Evolutionary conservation across 106 monocot genomes (phyloP).

Genomic region (Acorus gramineus): DNA sequence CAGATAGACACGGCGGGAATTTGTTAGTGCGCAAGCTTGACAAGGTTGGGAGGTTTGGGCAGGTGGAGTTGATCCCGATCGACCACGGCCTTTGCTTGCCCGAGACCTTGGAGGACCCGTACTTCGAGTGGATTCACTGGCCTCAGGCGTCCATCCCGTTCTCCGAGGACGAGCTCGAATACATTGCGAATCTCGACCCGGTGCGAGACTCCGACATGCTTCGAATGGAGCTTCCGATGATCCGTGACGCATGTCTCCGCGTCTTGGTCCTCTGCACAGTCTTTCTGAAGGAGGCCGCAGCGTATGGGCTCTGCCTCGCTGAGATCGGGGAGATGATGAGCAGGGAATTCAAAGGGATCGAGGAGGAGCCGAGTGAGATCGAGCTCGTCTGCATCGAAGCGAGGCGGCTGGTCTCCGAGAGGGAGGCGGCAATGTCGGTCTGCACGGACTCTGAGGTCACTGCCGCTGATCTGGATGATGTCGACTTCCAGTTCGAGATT

Average conservation of each 20-base stretch:
- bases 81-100: conserved; percentile 26
- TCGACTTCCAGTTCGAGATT: conserved; percentile 30
- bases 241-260: conserved; percentile 27
- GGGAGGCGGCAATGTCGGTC: conserved; percentile 1
- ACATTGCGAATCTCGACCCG: conserved; percentile 19
- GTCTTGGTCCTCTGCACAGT: conserved; percentile 44
- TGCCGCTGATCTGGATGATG: conserved; percentile 4
- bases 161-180: conserved; percentile 26
- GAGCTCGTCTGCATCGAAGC: conserved; percentile 64
- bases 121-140: conserved; percentile 30
- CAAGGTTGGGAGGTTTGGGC: conserved; percentile 15
- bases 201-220: conserved; percentile 17
- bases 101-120: conserved; percentile 23
- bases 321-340: conserved; percentile 86
- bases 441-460: conserved; percentile 8
- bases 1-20: conserved; percentile 23
- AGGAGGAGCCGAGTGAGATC: conserved; percentile 67
- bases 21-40: conserved; percentile 17
- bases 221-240: conserved; percentile 18
- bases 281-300: conserved; percentile 61
- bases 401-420: conserved; percentile 35
- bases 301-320: conserved; percentile 50
- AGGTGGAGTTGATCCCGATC: conserved; percentile 22
- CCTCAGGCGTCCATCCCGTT: conserved; percentile 29
- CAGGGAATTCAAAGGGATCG: conserved; percentile 43